These are phyloP conservation scores for Talaromyces nanjingensis DNA, from an alignment of 495 filamentous ascomycete species.

Conservation along the genomic window DNA sequence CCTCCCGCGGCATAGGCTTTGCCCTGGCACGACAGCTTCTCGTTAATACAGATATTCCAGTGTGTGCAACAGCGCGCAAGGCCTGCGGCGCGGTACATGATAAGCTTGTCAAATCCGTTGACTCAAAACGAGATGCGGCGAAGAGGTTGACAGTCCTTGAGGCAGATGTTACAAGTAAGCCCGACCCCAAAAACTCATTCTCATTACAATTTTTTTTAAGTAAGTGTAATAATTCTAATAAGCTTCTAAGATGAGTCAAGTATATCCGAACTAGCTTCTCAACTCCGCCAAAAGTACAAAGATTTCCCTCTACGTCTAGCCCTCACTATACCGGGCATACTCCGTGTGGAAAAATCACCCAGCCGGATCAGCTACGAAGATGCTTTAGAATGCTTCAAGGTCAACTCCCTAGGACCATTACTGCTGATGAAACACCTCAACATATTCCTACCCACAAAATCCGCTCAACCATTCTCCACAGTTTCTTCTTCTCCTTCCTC, in stretches of 20 bases:
- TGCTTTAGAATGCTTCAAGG: constrained; percentile 54
- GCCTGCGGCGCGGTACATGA: constrained; percentile 45
- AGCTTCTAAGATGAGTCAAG: constrained; percentile 28
- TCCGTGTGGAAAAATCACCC: constrained; percentile 69
- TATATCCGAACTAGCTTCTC: constrained; percentile 29
- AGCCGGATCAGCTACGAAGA: constrained; percentile 48
- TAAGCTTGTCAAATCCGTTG: constrained; percentile 44
- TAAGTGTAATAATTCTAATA: too few species aligned
- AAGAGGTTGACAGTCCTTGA: constrained; percentile 47
- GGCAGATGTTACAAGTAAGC: constrained; percentile 52
- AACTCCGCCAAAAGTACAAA: constrained; percentile 40
- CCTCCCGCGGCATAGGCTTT: constrained; percentile 69
- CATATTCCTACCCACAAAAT: constrained; percentile 54
- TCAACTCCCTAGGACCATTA: constrained; percentile 68
- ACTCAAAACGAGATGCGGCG: constrained; percentile 23
- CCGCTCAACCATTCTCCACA: constrained; percentile 18
- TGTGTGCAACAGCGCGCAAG: constrained; percentile 64
- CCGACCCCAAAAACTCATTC: constrained; percentile 1
- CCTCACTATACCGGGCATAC: constrained; percentile 63
- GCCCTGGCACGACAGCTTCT: constrained; percentile 63
- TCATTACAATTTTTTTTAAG: not conserved
- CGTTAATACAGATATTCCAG: constrained; percentile 53
- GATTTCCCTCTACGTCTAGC: constrained; percentile 58
- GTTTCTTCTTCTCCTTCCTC: not conserved
- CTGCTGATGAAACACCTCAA: constrained; percentile 70